These are phyloP conservation scores for Carex myosuroides DNA, from an alignment of 176 grass and related monocot genomes.

Conservation along the genomic window DNA sequence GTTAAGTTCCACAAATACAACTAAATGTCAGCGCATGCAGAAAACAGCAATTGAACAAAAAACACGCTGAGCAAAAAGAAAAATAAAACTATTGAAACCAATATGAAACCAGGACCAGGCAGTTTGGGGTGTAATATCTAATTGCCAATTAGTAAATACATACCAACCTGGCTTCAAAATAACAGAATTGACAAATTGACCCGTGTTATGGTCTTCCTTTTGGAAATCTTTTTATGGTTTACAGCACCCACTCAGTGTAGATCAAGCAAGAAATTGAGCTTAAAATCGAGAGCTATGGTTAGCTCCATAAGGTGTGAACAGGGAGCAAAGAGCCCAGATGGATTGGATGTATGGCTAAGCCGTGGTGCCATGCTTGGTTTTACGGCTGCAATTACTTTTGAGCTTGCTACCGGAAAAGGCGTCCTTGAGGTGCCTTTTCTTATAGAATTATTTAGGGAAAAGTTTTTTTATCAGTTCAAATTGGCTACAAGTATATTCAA, in stretches of 20 bases:
- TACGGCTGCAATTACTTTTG: constrained; percentile 38
- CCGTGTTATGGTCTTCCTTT: background rate
- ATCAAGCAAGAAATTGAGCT: constrained; percentile 2
- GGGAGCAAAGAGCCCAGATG: constrained; percentile 40
- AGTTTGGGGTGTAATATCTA: background rate
- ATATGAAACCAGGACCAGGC: background rate
- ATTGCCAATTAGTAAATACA: background rate
- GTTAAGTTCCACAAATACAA: background rate
- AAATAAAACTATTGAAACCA: background rate
- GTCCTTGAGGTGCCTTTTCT: constrained; percentile 45
- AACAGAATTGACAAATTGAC: background rate
- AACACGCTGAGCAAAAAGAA: background rate
- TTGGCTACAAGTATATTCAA: background rate
- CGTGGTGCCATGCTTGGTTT: constrained; percentile 70
- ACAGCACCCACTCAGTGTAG: background rate
- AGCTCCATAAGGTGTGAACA: constrained; percentile 56
- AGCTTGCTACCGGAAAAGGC: constrained; percentile 65
- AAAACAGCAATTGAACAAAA: background rate
- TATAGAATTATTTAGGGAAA: background rate
- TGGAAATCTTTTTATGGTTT: constrained; percentile 6
- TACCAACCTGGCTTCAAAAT: background rate
- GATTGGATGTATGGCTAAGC: constrained; percentile 70
- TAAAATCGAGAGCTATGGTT: background rate
- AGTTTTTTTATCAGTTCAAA: background rate
- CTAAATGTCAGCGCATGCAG: background rate